phyloP scores from a whole-genome alignment of 371 early-diverging fungal species.

The Actinomucor elegans region DNA sequence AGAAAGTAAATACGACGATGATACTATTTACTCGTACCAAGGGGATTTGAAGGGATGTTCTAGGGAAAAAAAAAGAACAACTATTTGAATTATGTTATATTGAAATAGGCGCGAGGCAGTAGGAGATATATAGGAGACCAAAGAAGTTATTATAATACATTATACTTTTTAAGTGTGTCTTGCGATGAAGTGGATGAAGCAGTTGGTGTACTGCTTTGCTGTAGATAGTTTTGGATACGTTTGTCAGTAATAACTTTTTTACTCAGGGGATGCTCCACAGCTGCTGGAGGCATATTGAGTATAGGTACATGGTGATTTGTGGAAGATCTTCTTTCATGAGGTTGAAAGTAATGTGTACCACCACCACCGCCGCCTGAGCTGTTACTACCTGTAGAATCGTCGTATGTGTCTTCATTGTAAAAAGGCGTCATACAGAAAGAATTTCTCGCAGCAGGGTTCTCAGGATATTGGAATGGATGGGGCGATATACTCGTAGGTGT shows the following conservation, averaged over 20 bases:
- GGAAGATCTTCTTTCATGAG: not conserved
- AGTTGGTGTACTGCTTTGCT: slow-evolving; percentile 10
- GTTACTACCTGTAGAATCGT: not conserved
- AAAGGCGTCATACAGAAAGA: slow-evolving; percentile 22
- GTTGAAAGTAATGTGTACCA: no score
- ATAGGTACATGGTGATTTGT: slow-evolving; percentile 10
- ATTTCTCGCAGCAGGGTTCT: not conserved
- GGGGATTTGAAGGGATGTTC: no score
- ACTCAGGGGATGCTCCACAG: slow-evolving; percentile 29
- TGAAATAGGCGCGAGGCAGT: no score
- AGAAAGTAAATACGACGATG: no score
- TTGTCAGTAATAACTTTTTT: slow-evolving; percentile 35
- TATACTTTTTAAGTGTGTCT: not conserved
- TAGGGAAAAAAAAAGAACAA: no score
- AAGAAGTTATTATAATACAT: not conserved
- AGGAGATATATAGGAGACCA: no score
- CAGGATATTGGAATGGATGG: slow-evolving; percentile 10
- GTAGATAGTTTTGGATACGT: slow-evolving; percentile 37
- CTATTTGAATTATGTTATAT: no score
- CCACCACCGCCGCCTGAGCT: not conserved
- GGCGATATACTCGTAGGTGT: slow-evolving; percentile 19
- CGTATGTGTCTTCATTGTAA: slow-evolving; percentile 13
- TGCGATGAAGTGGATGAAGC: slow-evolving; percentile 1
- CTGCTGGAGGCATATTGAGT: slow-evolving; percentile 9
- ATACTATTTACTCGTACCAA: no score